Evolutionary conservation across 306 rosid genomes (phyloP).

Genomic region (Quercus engelmannii): DNA sequence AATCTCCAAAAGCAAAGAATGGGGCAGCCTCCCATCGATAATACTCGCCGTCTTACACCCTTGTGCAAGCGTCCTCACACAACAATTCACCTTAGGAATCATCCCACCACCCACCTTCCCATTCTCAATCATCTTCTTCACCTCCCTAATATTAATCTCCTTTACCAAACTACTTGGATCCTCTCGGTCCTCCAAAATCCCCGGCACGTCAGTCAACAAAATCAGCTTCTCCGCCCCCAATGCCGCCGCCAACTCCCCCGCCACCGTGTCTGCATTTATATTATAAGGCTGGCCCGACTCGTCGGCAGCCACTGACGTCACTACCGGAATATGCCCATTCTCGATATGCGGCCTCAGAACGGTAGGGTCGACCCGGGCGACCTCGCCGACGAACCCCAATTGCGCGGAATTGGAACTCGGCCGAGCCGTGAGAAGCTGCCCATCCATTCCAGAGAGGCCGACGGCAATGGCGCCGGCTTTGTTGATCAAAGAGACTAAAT

Average conservation of each 20-base stretch:
- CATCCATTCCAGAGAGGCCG: conserved; percentile 86
- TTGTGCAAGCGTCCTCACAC: conserved; percentile 73
- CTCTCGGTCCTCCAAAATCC: conserved; percentile 59
- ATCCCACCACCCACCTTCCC: conserved; percentile 81
- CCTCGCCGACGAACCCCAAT: conserved; percentile 84
- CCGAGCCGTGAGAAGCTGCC: conserved; percentile 67
- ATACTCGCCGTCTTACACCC: conserved; percentile 86
- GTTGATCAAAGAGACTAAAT: conserved; percentile 68
- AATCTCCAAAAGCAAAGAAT: conserved; percentile 79
- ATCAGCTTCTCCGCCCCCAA: conserved; percentile 90
- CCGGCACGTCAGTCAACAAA: conserved; percentile 85
- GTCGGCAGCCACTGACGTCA: conserved; percentile 84
- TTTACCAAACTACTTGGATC: conserved; percentile 66
- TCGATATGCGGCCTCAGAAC: conserved; percentile 58
- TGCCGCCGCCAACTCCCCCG: conserved; percentile 87
- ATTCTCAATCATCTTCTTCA: conserved; percentile 65
- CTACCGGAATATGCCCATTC: conserved; percentile 73
- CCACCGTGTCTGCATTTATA: conserved; percentile 89
- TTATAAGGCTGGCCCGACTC: conserved; percentile 75
- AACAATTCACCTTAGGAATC: conserved; percentile 93
- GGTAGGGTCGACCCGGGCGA: conserved; percentile 57
- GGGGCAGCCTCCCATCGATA: conserved; percentile 76
- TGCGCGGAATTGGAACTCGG: conserved; percentile 67
- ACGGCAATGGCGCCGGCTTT: conserved; percentile 79
- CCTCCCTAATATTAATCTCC: conserved; percentile 67